Conservation (phyloP, 1,284 basidiomycete species). For the Mycena citricolor region DNA sequence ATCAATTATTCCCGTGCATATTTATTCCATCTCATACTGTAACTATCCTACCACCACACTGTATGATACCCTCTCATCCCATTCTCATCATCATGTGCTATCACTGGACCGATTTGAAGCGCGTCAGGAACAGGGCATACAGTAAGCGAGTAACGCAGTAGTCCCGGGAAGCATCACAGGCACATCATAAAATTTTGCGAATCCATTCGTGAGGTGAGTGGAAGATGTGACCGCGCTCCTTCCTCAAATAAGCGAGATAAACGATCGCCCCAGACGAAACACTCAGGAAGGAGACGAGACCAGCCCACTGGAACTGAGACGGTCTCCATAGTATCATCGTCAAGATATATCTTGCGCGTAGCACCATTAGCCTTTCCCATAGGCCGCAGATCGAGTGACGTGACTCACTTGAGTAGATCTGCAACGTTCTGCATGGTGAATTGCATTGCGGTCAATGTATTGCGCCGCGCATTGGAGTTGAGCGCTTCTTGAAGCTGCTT, state of each 20-base stretch:
- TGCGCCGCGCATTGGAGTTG: conserved; percentile 40
- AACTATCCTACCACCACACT: too few relatives aligned
- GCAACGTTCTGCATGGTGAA: conserved; percentile 31
- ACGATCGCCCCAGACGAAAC: conserved; percentile 24
- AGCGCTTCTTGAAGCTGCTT: conserved; percentile 47
- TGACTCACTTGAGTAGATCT: conserved; percentile 26
- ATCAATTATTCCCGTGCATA: too few relatives aligned
- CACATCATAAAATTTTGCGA: conserved; percentile 14
- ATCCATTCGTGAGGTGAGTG: conserved; percentile 21
- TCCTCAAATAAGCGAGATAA: conserved; percentile 25
- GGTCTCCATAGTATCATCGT: conserved; percentile 25
- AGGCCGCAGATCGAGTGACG: not conserved
- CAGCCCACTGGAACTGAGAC: conserved; percentile 25
- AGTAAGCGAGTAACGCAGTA: too few relatives aligned
- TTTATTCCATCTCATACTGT: too few relatives aligned
- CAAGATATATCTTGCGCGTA: conserved; percentile 14
- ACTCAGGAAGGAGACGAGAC: conserved; percentile 24
- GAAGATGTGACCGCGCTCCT: conserved; percentile 25
- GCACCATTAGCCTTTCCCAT: not conserved
- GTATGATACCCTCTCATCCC: too few relatives aligned
- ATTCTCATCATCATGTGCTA: too few relatives aligned
- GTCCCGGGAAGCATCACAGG: not conserved
- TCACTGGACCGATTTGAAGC: too few relatives aligned
- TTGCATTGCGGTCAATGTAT: conserved; percentile 36
- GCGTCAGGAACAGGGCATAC: too few relatives aligned